phyloP scores from a whole-genome alignment of 441 rosid genomes.

The Capsella rubella region DNA sequence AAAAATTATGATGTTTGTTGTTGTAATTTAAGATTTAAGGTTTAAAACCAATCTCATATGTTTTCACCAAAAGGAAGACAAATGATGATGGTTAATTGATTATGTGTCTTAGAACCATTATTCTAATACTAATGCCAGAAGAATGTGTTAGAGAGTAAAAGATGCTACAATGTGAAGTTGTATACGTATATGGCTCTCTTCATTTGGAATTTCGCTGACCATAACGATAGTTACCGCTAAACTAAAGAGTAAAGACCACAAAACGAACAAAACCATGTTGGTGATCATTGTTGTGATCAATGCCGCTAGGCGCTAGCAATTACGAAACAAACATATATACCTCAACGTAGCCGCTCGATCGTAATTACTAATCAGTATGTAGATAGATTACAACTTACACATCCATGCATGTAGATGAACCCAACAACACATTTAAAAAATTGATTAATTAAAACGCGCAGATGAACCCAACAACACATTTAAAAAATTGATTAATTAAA shows the following conservation, averaged over 20 bases:
- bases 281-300: not conserved
- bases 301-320: not conserved
- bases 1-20: conserved; percentile 21
- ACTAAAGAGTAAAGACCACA: not conserved
- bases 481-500: not conserved
- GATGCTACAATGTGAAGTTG: not conserved
- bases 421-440: conserved; percentile 4
- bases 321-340: not conserved
- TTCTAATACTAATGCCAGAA: not conserved
- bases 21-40: conserved; percentile 13
- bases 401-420: conserved; percentile 12
- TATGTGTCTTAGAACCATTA: not conserved
- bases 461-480: conserved; percentile 10
- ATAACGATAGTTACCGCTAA: not conserved
- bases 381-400: not conserved
- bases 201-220: not conserved
- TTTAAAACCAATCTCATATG: conserved; percentile 14
- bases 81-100: not conserved
- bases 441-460: not conserved
- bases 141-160: not conserved
- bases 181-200: not conserved
- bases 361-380: not conserved
- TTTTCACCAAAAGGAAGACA: conserved; percentile 9
- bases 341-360: not conserved
- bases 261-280: not conserved